These are phyloP conservation scores for Sugiyamaella marilandica DNA, from an alignment of 805 yeast species.

Conservation along the genomic window DNA sequence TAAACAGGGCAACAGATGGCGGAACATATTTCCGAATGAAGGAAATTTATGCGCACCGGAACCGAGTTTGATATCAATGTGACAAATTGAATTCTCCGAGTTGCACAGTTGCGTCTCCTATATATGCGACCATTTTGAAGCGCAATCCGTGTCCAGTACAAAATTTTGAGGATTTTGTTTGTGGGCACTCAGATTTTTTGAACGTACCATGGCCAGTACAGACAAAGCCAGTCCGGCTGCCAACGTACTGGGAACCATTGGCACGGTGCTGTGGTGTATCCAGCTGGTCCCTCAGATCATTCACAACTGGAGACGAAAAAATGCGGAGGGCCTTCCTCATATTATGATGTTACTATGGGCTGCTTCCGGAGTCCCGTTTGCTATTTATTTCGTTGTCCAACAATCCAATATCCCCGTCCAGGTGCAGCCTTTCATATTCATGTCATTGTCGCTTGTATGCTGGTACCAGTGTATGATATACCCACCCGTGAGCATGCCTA, in stretches of 20 bases:
- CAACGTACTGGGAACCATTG: slow-evolving; percentile 78
- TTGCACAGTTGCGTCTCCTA: no score
- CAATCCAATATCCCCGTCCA: slow-evolving; percentile 72
- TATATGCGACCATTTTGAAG: no score
- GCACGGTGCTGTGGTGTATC: slow-evolving; percentile 89
- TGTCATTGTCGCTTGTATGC: slow-evolving; percentile 59
- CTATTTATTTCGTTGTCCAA: slow-evolving; percentile 71
- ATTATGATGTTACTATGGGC: slow-evolving; percentile 87
- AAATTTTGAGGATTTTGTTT: slow-evolving; percentile 84
- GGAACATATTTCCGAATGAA: neutral
- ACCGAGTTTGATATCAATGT: neutral
- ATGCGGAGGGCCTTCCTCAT: slow-evolving; percentile 84
- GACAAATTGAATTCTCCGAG: no score
- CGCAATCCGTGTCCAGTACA: no score
- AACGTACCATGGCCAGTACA: slow-evolving; percentile 65
- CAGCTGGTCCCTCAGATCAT: slow-evolving; percentile 84
- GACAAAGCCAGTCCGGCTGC: slow-evolving; percentile 41
- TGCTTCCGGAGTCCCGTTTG: slow-evolving; percentile 73
- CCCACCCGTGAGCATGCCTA: slow-evolving; percentile 55
- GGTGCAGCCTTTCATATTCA: slow-evolving; percentile 84
- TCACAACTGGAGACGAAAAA: slow-evolving; percentile 66
- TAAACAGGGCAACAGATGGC: neutral
- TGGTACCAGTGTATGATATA: slow-evolving; percentile 66
- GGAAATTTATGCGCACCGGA: neutral
- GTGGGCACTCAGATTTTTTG: slow-evolving; percentile 96